Evolutionary conservation across 176 grass and related monocot genomes (phyloP).

Genomic region (Zizania latifolia): DNA sequence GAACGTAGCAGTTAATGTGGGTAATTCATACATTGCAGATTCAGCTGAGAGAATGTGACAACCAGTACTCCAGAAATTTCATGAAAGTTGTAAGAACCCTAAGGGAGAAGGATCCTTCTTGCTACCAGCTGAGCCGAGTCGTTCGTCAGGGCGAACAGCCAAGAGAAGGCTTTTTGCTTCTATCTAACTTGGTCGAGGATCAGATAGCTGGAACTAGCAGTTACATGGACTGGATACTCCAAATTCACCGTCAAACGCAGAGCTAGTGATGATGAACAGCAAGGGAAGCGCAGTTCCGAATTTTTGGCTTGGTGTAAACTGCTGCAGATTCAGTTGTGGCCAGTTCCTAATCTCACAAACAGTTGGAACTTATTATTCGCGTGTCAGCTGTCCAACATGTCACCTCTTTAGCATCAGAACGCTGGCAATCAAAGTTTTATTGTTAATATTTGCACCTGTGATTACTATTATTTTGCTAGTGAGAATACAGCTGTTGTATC

Average conservation of each 20-base stretch:
- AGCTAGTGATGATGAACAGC: slow-evolving; percentile 35
- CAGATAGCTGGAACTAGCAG: slow-evolving; percentile 66
- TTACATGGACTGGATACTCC: slow-evolving; percentile 88
- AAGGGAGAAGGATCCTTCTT: slow-evolving; percentile 62
- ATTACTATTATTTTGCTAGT: slow-evolving; percentile 34
- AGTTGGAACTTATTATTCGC: neutral
- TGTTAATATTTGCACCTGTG: slow-evolving; percentile 52
- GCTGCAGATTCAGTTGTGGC: slow-evolving; percentile 21
- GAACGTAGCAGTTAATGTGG: neutral
- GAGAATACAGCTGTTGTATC: slow-evolving; percentile 42
- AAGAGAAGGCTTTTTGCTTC: slow-evolving; percentile 80
- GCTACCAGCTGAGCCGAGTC: slow-evolving; percentile 58
- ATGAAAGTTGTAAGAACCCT: slow-evolving; percentile 42
- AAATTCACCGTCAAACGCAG: slow-evolving; percentile 81
- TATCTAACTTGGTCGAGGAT: slow-evolving; percentile 82
- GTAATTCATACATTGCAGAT: slow-evolving; percentile 35
- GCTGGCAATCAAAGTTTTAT: slow-evolving; percentile 21
- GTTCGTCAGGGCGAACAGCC: slow-evolving; percentile 92
- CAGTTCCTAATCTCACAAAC: neutral
- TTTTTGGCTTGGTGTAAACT: slow-evolving; percentile 30
- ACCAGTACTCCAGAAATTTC: slow-evolving; percentile 52
- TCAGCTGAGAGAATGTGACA: slow-evolving; percentile 51
- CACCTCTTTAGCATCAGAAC: neutral
- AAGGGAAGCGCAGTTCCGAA: neutral
- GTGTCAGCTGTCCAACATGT: neutral